Percentiles rank a stretch among this genome's conserved stretches.
Evolutionary conservation across 1,139 yeast species (phyloP).

Genomic region (Sugiyamaella sp.): DNA sequence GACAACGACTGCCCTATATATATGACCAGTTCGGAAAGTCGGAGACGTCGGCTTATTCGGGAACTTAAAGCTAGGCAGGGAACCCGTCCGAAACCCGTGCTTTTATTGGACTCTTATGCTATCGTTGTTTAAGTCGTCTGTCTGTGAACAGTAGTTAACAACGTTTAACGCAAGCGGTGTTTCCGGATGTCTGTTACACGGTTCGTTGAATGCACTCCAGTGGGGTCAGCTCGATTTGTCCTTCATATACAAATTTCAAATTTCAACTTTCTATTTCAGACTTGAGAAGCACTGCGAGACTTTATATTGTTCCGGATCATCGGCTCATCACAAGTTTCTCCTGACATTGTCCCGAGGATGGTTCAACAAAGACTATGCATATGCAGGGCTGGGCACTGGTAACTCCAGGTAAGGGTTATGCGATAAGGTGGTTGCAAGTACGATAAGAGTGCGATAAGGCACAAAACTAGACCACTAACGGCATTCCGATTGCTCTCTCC

Average conservation of each 20-base stretch:
- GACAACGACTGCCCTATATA: background rate
- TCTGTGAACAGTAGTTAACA: background rate
- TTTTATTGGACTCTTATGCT: no score
- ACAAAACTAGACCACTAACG: no score
- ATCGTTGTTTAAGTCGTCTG: no score
- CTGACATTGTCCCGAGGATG: background rate
- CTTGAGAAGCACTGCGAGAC: no score
- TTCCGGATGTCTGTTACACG: background rate
- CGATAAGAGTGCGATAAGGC: constrained; percentile 2
- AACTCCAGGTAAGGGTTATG: background rate
- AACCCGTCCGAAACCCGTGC: no score
- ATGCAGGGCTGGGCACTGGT: constrained; percentile 1
- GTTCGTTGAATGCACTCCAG: background rate
- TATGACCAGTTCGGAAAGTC: background rate
- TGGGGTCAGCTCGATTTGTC: background rate
- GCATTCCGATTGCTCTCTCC: no score
- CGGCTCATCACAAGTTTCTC: no score
- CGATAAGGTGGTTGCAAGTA: background rate
- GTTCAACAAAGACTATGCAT: background rate
- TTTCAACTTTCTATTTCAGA: no score
- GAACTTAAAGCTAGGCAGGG: no score
- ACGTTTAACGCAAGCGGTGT: background rate
- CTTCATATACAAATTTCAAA: no score
- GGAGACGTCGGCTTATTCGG: background rate
- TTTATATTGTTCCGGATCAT: background rate